These are phyloP conservation scores for Passalora sequoiae DNA, from an alignment of 2,329 filamentous ascomycete genomes.

Conservation along the genomic window DNA sequence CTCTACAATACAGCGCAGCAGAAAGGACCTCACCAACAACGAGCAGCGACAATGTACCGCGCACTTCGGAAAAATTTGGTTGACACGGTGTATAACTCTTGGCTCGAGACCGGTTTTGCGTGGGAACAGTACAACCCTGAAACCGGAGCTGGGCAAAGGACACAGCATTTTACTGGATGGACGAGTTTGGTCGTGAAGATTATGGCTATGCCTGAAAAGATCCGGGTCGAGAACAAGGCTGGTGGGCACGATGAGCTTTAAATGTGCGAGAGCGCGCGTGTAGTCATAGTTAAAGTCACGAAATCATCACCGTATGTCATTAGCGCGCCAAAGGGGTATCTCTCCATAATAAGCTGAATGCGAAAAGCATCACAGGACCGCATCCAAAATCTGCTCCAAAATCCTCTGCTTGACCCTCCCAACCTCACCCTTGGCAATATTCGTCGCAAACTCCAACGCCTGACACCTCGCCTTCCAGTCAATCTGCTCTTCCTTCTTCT, in stretches of 20 bases:
- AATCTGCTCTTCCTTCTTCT: constrained; percentile 20
- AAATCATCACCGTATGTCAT: too few species aligned
- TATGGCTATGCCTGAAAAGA: constrained; percentile 82
- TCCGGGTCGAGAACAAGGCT: constrained; percentile 16
- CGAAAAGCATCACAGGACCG: constrained; percentile 1
- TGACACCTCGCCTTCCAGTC: constrained; percentile 31
- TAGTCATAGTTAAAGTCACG: too few species aligned
- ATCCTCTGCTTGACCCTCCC: constrained; percentile 29
- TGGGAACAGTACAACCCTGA: constrained; percentile 99
- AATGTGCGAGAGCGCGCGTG: neutral
- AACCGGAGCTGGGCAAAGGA: constrained; percentile 86
- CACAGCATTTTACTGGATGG: constrained; percentile 98
- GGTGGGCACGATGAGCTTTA: constrained; percentile 48
- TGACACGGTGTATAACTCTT: constrained; percentile 79
- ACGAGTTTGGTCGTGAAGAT: constrained; percentile 97
- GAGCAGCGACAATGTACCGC: constrained; percentile 69
- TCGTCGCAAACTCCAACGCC: constrained; percentile 30
- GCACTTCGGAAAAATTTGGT: constrained; percentile 77
- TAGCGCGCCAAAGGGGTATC: too few species aligned
- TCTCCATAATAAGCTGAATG: neutral
- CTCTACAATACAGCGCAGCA: constrained; percentile 63
- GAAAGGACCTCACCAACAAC: constrained; percentile 61
- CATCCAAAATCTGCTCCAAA: constrained; percentile 30
- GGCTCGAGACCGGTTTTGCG: constrained; percentile 88
- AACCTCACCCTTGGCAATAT: constrained; percentile 32